Percentiles rank a stretch among this genome's conserved stretches.
phyloP scores from a whole-genome alignment of 345 rosid genomes.

The Eucalyptus pauciflora region DNA sequence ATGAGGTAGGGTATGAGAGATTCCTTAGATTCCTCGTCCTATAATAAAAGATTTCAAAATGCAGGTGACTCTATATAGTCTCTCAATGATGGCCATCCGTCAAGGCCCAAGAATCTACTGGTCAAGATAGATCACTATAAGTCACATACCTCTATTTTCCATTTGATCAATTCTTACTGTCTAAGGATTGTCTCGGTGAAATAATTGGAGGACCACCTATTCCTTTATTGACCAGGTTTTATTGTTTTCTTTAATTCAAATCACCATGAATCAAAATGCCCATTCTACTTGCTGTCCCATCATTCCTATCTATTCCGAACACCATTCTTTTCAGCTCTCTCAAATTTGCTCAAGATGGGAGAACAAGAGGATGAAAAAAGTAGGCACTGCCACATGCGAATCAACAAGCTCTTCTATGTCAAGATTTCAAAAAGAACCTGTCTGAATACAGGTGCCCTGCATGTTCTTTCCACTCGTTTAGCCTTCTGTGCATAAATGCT shows the following conservation, averaged over 20 bases:
- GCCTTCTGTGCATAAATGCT: slow-evolving; percentile 76
- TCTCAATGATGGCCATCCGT: not conserved
- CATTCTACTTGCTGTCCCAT: too few relatives aligned
- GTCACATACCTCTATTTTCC: too few relatives aligned
- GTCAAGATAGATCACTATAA: not conserved
- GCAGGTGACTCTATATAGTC: not conserved
- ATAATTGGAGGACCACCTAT: not conserved
- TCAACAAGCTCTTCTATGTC: slow-evolving; percentile 8
- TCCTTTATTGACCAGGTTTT: not conserved
- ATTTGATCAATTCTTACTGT: too few relatives aligned
- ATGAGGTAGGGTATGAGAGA: not conserved
- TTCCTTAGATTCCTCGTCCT: not conserved
- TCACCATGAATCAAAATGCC: too few relatives aligned
- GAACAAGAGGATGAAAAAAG: too few relatives aligned
- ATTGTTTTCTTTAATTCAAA: too few relatives aligned
- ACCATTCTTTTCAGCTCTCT: too few relatives aligned
- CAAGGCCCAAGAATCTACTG: not conserved
- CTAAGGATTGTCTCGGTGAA: not conserved
- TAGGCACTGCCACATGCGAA: too few relatives aligned
- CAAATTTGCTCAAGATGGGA: too few relatives aligned
- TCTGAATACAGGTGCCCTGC: slow-evolving; percentile 81
- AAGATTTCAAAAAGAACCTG: slow-evolving; percentile 40
- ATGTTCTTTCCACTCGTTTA: slow-evolving; percentile 60
- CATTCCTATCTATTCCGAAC: too few relatives aligned
- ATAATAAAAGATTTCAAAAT: not conserved